phyloP scores from a whole-genome alignment of 2,329 filamentous ascomycete genomes.

The Raffaelea deltoideospora region DNA sequence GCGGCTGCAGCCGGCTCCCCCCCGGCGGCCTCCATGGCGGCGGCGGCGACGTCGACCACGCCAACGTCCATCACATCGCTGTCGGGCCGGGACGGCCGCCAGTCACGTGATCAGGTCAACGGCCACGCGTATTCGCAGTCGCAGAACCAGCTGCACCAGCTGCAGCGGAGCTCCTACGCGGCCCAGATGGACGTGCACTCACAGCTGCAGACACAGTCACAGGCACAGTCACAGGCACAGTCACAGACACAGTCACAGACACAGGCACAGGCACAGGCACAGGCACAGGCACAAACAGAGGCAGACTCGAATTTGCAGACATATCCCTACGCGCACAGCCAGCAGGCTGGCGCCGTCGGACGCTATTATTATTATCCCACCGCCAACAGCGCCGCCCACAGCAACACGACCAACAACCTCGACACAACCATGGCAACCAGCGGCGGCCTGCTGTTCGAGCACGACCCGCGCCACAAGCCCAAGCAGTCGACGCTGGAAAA shows the following conservation, averaged over 20 bases:
- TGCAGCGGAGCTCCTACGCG: neutral
- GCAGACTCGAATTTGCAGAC: no score
- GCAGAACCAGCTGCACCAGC: neutral
- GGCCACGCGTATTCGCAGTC: neutral
- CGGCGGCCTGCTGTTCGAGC: conserved; percentile 4
- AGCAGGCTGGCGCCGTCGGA: no score
- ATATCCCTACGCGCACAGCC: no score
- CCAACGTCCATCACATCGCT: neutral
- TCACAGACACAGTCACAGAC: no score
- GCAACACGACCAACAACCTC: conserved; percentile 3
- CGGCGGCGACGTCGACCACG: conserved; percentile 5
- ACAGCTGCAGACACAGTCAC: neutral
- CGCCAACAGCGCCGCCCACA: neutral
- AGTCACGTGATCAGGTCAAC: neutral
- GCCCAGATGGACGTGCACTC: no score
- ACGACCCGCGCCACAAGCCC: conserved; percentile 18
- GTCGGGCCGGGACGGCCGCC: neutral
- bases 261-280: no score
- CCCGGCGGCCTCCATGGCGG: conserved; percentile 4
- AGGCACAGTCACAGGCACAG: conserved; percentile 3
- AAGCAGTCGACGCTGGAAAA: conserved; percentile 56
- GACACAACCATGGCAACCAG: conserved; percentile 5
- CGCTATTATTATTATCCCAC: no score
- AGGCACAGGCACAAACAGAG: conserved; percentile 2
- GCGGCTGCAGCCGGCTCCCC: neutral